Base-by-base conservation (phyloP, 192 early-diverging fungal species). In the Coemansia sp. region DNA sequence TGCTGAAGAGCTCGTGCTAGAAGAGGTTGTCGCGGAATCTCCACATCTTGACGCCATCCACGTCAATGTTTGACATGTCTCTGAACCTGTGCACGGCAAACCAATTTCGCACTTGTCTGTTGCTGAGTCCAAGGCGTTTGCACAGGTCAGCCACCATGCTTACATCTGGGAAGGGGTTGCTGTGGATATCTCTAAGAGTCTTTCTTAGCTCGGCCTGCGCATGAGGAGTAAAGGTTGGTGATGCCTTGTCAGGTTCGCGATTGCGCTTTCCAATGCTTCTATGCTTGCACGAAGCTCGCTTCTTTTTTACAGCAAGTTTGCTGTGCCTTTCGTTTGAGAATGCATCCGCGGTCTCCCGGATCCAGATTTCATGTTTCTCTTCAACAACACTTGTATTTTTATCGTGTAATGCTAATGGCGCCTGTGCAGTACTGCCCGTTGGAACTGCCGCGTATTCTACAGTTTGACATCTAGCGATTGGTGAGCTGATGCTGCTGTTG, bases 51-150 rank as follows among this genome's bases (percentile, higher is more conserved):
- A 52, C 34, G 4, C 77, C 77, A 8, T 74, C 43, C 42, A 34
- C 40, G 6, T 61, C 42, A 6, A 52, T 30, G 10, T 49, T 18
- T 28, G 30, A 43, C 77, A 79, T 79, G 33, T 71, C 59, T 1
- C 77, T 59, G 64, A 55, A 65, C 18, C 77, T 56, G n/a, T 64
- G 77, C 29, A 79, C 35, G 9, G 72, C 77, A 58, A 79, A 79
- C 77, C 77, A 79, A 30, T 79, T 79, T 21, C 68, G 64, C 29
- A 79, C 58, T 53, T 79, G 77, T 52, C 67, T 74, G 18, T 61
- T 63, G 39, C 53, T 68, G 33, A 79, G 58, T 0, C 61, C 65
- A 52, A 45, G 66, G 18, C 52, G 40, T 1, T 35, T 23, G 33
- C 56, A 43, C 45, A 79, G 58, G 21, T 37, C 18, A 18, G 58